These are phyloP conservation scores for Aristolochia californica DNA, from an alignment of 164 flowering plant genomes.

Conservation along the genomic window DNA sequence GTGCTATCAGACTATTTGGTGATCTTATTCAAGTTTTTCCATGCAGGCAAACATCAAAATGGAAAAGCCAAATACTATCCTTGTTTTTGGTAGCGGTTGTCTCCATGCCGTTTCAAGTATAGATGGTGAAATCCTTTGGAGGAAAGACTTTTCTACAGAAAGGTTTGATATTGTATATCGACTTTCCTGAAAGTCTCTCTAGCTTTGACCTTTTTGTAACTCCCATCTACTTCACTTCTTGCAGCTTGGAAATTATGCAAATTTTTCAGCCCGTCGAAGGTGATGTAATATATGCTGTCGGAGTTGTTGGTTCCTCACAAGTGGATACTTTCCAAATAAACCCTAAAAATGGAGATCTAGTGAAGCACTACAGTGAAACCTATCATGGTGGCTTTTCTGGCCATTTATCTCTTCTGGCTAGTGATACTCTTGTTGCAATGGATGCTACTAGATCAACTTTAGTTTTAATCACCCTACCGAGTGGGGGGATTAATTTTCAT, in stretches of 20 bases:
- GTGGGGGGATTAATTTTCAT: conserved; percentile 43
- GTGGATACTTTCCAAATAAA: conserved; percentile 38
- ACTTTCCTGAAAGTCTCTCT: too few relatives aligned
- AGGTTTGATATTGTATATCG: conserved; percentile 30
- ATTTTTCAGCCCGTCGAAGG: conserved; percentile 48
- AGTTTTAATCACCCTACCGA: conserved; percentile 31
- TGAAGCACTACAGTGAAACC: conserved; percentile 35
- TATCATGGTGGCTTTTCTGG: conserved; percentile 63
- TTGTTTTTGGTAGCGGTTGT: conserved; percentile 61
- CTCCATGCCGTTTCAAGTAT: conserved; percentile 81
- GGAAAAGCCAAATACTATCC: conserved; percentile 47
- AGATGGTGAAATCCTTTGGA: conserved; percentile 86
- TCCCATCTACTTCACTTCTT: conserved; percentile 8
- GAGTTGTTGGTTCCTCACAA: conserved; percentile 45
- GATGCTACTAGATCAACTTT: conserved; percentile 48
- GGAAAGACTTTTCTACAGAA: conserved; percentile 44
- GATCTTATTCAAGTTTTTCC: background rate
- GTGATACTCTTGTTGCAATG: conserved; percentile 47
- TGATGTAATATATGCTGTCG: conserved; percentile 50
- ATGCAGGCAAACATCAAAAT: conserved; percentile 50
- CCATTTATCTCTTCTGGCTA: conserved; percentile 42
- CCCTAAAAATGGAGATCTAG: conserved; percentile 60
- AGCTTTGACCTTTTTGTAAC: too few relatives aligned
- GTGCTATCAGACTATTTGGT: background rate
- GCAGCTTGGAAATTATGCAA: conserved; percentile 63